phyloP scores from a whole-genome alignment of 2,329 filamentous ascomycete genomes.

The Monosporascus cannonballus region DNA sequence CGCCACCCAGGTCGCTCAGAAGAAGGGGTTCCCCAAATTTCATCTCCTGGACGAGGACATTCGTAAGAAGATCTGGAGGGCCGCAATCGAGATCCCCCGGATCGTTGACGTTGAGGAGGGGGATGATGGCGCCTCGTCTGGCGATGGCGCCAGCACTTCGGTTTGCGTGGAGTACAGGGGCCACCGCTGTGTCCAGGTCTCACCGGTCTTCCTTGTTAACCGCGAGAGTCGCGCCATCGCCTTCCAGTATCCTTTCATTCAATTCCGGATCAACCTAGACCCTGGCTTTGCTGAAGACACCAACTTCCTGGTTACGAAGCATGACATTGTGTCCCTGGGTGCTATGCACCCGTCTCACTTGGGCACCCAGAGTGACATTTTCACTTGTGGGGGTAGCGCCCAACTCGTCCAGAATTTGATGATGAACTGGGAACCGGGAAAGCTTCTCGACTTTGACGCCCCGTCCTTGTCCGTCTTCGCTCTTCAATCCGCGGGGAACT shows the following conservation, averaged over 20 bases:
- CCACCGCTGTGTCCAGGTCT: background rate
- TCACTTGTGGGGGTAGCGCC: background rate
- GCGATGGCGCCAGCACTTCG: background rate
- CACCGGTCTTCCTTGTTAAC: background rate
- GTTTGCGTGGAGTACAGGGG: background rate
- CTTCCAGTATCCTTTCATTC: background rate
- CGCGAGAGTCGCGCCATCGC: background rate
- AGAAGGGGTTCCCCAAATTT: background rate
- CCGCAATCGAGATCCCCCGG: background rate
- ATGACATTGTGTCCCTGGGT: background rate
- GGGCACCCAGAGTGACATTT: background rate
- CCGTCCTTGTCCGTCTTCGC: background rate
- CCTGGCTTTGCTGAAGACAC: background rate
- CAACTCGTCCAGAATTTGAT: background rate
- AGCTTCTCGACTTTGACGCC: background rate
- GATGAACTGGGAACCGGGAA: background rate
- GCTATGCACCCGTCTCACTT: background rate
- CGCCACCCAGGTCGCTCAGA: too few species aligned
- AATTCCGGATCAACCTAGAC: background rate
- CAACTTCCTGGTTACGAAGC: background rate
- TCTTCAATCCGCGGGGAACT: background rate
- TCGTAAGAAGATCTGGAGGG: background rate
- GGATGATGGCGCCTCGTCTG: background rate
- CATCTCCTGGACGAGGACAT: background rate
- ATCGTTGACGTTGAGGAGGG: background rate